Percentiles rank a stretch among this genome's conserved stretches.
phyloP scores from a whole-genome alignment of 306 rosid genomes.

The Citrullus mucosospermus region DNA sequence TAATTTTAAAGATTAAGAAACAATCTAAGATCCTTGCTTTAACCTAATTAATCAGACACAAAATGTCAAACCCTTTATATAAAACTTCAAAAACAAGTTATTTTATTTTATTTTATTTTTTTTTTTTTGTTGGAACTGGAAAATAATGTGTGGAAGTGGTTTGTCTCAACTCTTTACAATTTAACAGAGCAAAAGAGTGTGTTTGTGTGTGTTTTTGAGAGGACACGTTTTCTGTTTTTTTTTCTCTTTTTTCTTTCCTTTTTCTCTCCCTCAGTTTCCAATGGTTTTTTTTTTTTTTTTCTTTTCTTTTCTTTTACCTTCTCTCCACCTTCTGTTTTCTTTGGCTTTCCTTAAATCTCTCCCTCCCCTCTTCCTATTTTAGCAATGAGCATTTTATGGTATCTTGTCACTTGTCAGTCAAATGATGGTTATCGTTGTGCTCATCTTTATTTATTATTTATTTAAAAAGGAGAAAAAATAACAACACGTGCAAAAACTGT shows the following conservation, averaged over 20 bases:
- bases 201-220: not conserved
- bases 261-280: not conserved
- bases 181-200: not conserved
- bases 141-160: not conserved
- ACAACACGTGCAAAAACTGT: too few species aligned
- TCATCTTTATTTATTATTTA: not conserved
- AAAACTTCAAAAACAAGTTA: too few species aligned
- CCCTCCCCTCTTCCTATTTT: not conserved
- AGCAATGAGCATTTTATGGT: not conserved
- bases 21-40: too few species aligned
- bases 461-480: too few species aligned
- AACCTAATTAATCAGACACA: too few species aligned
- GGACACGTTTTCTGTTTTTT: not conserved
- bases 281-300: not conserved
- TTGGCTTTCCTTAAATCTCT: not conserved
- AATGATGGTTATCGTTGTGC: not conserved
- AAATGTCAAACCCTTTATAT: too few species aligned
- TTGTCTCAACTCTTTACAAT: not conserved
- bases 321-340: not conserved
- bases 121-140: too few species aligned
- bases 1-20: too few species aligned
- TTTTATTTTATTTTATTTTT: too few species aligned
- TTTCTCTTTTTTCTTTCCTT: not conserved
- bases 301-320: not conserved
- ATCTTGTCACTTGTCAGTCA: not conserved